Percentiles rank a stretch among this genome's conserved stretches.
Conservation (phyloP, 1,284 basidiomycete genomes). For the Neolentinus lepideus region DNA sequence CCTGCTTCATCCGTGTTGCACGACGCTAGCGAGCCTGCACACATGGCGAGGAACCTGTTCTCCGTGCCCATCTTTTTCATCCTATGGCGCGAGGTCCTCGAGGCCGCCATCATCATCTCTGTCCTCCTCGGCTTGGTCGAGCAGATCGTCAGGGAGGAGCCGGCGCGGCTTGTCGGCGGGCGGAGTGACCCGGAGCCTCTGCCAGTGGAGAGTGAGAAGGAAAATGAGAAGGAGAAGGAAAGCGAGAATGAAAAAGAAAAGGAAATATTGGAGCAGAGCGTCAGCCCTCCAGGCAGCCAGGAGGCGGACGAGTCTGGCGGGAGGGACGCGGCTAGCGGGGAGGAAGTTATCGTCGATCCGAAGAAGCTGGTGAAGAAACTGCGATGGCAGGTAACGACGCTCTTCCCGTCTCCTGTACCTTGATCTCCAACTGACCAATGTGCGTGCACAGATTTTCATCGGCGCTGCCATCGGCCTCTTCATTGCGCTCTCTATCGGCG, state of each 20-base stretch:
- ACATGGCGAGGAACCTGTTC: slow-evolving; percentile 61
- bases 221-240: background rate
- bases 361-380: slow-evolving; percentile 50
- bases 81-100: slow-evolving; percentile 84
- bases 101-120: slow-evolving; percentile 85
- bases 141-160: slow-evolving; percentile 57
- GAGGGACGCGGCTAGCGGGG: too few species aligned
- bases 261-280: too few species aligned
- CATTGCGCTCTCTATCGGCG: slow-evolving; percentile 71
- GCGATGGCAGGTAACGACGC: slow-evolving; percentile 45
- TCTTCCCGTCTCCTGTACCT: too few species aligned
- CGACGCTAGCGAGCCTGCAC: slow-evolving; percentile 8
- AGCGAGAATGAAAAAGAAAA: slow-evolving; percentile 19
- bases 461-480: slow-evolving; percentile 75
- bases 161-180: slow-evolving; percentile 15
- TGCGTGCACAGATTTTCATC: slow-evolving; percentile 56
- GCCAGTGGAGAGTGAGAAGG: too few species aligned
- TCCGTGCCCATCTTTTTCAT: slow-evolving; percentile 85
- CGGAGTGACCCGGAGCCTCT: too few species aligned
- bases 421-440: too few species aligned
- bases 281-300: background rate
- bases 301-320: slow-evolving; percentile 19
- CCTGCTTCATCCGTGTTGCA: slow-evolving; percentile 9
- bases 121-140: slow-evolving; percentile 82
- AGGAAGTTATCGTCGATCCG: slow-evolving; percentile 13